Base-by-base conservation (phyloP, 352 stramenopile species). In the Pythium graminicola region DNA sequence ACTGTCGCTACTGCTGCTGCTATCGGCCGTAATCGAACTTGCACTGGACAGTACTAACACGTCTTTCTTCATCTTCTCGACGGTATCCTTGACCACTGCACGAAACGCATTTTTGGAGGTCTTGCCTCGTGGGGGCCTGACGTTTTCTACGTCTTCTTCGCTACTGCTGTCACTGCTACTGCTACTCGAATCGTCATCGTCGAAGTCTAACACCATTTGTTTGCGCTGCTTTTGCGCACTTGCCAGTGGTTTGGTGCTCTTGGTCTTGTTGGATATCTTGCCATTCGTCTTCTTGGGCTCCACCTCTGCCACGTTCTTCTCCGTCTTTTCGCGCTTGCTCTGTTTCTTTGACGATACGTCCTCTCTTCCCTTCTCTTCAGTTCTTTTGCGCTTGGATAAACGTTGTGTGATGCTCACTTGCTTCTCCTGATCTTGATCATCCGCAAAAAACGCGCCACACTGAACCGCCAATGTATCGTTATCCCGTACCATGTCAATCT, bases 401-500 rank as follows among this genome's bases (percentile, higher is more conserved):
- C 1, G 6, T 27, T 27, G 35, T 14, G 17, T 47, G 17, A 40
- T 19, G 13, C 28, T 27, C 10, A 8, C 2, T 11, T 6, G 2
- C n/a, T 36, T 48, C 41, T 14, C 19, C 16, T 6, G 28, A 10
- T 16, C n/a, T 11, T 44, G 13, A 6, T 28, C 28, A n/a, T 58
- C 41, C 17, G 17, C 57, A 1, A 48, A 47, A 46, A 64, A 64
- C 33, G 33, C 31, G 9, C 43, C 43, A 46, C 76, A 86, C 19
- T 87, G 70, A 4, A 91, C 63, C 2, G 36, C 52, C 33, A 91
- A 61, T 9, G 60, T 70, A 43, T 91, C 81, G 44, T 81, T 58
- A 46, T 91, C 81, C 7, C 81, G 72, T 14, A 89, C 47, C 43
- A 91, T 57, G 14, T 54, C 62, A 17, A 81, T 75, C 39, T 68